Conservation (phyloP, 2,329 filamentous ascomycete genomes). For the Parafenestella ontariensis region DNA sequence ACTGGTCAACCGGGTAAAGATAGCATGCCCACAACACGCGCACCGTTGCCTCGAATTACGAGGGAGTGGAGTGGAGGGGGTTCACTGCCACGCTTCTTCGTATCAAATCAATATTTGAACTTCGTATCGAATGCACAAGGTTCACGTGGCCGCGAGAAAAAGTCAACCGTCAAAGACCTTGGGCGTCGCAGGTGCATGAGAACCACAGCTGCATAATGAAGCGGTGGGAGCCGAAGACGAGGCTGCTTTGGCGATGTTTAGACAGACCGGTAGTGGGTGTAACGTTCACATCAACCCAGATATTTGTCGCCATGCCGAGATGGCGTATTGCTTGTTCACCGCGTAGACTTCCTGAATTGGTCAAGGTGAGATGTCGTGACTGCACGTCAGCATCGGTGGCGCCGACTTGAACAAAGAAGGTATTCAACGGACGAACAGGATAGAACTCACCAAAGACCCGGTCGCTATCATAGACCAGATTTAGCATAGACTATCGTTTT, state of each 20-base stretch:
- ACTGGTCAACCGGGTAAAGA: constrained; percentile 15
- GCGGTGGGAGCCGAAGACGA: neutral
- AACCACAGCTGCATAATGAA: neutral
- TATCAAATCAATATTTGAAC: constrained; percentile 1
- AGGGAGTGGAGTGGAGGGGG: constrained; percentile 8
- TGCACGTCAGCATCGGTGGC: constrained; percentile 35
- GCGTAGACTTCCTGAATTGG: constrained; percentile 21
- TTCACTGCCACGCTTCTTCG: neutral
- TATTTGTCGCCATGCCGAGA: constrained; percentile 4
- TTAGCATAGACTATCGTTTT: constrained; percentile 6
- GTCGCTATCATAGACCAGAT: constrained; percentile 24
- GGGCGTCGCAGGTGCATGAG: neutral
- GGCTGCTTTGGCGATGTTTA: constrained; percentile 8
- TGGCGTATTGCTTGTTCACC: constrained; percentile 23
- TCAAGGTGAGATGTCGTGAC: constrained; percentile 21
- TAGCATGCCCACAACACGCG: neutral
- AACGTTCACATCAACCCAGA: constrained; percentile 22
- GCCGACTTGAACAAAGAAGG: constrained; percentile 13
- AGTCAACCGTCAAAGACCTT: neutral
- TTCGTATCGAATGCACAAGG: constrained; percentile 1
- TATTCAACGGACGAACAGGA: constrained; percentile 14
- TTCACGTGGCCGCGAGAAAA: neutral
- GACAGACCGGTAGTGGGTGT: constrained; percentile 8
- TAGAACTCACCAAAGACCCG: constrained; percentile 8
- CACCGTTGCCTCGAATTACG: constrained; percentile 11